phyloP scores from a whole-genome alignment of 2,329 filamentous ascomycete species.

The Fusarium nanum region DNA sequence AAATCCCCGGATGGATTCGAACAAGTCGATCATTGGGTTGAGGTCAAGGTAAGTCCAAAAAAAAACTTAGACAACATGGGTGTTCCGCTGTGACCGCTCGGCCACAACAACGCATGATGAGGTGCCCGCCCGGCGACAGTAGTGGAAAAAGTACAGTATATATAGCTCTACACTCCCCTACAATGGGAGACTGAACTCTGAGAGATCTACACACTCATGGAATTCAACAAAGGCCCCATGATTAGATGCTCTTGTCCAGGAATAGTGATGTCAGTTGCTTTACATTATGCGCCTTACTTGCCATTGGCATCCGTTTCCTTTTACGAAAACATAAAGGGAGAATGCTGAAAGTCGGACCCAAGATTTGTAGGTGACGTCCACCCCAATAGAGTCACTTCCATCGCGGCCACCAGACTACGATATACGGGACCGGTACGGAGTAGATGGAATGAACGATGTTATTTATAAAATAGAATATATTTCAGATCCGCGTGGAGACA shows the following conservation, averaged over 20 bases:
- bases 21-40: too few relatives aligned
- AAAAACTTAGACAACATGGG: too few relatives aligned
- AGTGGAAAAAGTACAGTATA: neutral
- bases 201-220: neutral
- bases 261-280: neutral
- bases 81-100: too few relatives aligned
- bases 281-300: neutral
- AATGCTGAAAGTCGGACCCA: neutral
- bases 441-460: neutral
- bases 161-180: neutral
- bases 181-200: neutral
- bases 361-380: neutral
- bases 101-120: too few relatives aligned
- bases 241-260: accelerated
- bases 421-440: too few relatives aligned
- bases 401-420: accelerated
- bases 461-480: neutral
- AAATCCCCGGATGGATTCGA: too few relatives aligned
- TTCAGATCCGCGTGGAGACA: neutral
- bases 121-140: too few relatives aligned
- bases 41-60: too few relatives aligned
- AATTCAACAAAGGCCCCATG: accelerated
- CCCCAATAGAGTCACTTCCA: accelerated
- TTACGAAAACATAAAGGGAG: neutral
- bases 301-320: too few relatives aligned